Evolutionary conservation across 1,284 basidiomycete species (phyloP).

Genomic region (Vanrija humicola): DNA sequence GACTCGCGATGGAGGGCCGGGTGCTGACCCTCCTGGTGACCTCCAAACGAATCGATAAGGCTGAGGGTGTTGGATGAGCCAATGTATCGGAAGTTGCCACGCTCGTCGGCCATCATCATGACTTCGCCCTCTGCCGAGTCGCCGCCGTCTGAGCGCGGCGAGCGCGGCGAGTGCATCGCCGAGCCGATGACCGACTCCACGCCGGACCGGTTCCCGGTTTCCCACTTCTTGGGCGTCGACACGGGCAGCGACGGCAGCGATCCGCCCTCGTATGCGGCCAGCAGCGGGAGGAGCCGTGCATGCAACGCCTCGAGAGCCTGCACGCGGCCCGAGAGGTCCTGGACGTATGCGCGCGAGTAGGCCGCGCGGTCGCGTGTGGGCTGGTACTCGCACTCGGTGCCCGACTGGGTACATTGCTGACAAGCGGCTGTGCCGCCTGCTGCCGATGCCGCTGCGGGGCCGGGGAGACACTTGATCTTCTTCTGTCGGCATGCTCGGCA

Average conservation of each 20-base stretch:
- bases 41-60: slow-evolving; percentile 74
- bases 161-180: neutral
- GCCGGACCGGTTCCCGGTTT: neutral
- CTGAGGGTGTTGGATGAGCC: slow-evolving; percentile 86
- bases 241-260: neutral
- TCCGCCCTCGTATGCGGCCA: slow-evolving; percentile 35
- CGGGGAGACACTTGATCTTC: slow-evolving; percentile 45
- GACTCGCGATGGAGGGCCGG: neutral
- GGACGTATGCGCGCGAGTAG: slow-evolving; percentile 44
- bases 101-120: slow-evolving; percentile 71
- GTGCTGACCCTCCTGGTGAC: neutral
- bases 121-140: slow-evolving; percentile 4
- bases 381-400: slow-evolving; percentile 42
- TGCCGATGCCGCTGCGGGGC: slow-evolving; percentile 9
- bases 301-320: slow-evolving; percentile 41
- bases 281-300: slow-evolving; percentile 32
- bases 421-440: slow-evolving; percentile 19
- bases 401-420: slow-evolving; percentile 38
- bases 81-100: slow-evolving; percentile 87
- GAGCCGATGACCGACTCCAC: neutral
- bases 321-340: slow-evolving; percentile 43
- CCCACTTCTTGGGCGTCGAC: neutral
- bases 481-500: slow-evolving; percentile 41
- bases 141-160: slow-evolving; percentile 1
- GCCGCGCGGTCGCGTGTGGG: slow-evolving; percentile 45